Evolutionary conservation across 495 filamentous ascomycete species (phyloP).

Genomic region (Penicillium tannophilum): DNA sequence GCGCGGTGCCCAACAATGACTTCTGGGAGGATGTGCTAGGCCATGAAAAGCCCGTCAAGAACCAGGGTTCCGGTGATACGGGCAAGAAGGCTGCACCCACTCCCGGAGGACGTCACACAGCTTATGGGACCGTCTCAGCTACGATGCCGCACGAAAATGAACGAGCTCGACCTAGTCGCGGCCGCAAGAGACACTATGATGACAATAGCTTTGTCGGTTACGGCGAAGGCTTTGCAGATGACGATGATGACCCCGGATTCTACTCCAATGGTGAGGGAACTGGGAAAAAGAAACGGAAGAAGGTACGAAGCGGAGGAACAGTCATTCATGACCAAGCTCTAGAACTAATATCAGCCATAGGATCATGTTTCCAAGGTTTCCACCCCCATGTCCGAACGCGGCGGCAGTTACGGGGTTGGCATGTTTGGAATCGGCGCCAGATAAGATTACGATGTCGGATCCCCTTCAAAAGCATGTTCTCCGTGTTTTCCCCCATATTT

Average conservation of each 20-base stretch:
- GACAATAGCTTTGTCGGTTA: slow-evolving; percentile 71
- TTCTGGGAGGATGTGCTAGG: slow-evolving; percentile 62
- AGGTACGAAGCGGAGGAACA: slow-evolving; percentile 37
- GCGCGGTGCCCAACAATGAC: slow-evolving; percentile 56
- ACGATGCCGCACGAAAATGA: slow-evolving; percentile 38
- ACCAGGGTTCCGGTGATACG: slow-evolving; percentile 29
- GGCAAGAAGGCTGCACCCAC: slow-evolving; percentile 42
- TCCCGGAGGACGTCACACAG: slow-evolving; percentile 31
- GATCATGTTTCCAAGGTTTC: slow-evolving; percentile 49
- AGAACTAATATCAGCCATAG: slow-evolving; percentile 25
- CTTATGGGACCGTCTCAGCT: slow-evolving; percentile 36
- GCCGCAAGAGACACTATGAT: slow-evolving; percentile 68
- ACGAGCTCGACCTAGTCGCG: slow-evolving; percentile 56
- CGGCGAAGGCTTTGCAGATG: slow-evolving; percentile 63
- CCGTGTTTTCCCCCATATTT: slow-evolving; percentile 13
- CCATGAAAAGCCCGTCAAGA: slow-evolving; percentile 55
- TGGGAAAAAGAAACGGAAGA: slow-evolving; percentile 55
- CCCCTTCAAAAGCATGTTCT: slow-evolving; percentile 25
- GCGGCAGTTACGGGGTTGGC: slow-evolving; percentile 49
- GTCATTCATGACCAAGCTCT: slow-evolving; percentile 2
- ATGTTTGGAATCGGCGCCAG: slow-evolving; percentile 53
- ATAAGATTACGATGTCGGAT: slow-evolving; percentile 26
- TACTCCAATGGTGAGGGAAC: slow-evolving; percentile 49
- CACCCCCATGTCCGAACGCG: slow-evolving; percentile 46
- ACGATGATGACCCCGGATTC: slow-evolving; percentile 56